Evolutionary conservation across 2,329 filamentous ascomycete species (phyloP), one percentile per base, ranked within the genome.

Genomic region (Emmonsia crescens): DNA sequence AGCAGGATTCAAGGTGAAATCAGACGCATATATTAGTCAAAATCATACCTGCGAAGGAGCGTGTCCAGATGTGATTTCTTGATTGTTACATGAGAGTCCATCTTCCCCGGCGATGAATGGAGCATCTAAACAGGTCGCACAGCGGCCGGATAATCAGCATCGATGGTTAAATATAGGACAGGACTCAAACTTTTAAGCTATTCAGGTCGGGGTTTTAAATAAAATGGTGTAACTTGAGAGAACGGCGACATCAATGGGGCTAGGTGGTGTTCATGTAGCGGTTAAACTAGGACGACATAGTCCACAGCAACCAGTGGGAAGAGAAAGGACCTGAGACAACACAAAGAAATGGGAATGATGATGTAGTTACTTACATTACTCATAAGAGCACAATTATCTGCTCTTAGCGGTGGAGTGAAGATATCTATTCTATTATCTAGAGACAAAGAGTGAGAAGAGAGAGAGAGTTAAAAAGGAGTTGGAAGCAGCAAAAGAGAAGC

Each of bases 21-120:
- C 8, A 21, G 21, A 31, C 48, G 16, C 27, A 36, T 38, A 44
- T 44, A 57, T 19, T 44, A 33, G 59, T 55, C 52, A 57, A 38
- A 55, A 27, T 72, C 80, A 76, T 74, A 88, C 86, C 83, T 82
- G 70, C 81, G 79, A 60, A 86, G 69, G 55, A 88, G 76, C 62
- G 83, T 82, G 68, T 87, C 81, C 67, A 87, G 83, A 74, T 87
- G 83, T 57, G 74, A 72, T 68, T 80, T 83, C 64, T 83, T 82
- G 65, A 87, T 79, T 10, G 83, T 85, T 58, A 87, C 80, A 65
- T 78, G 74, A 38, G 68, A 67, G 52, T 70, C 68, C 69, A 72
- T 72, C 49, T 54, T 55, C 24, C 48, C 48, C 9, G 19, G 36
- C 2, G n/a, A 21, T 31, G 59, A 36, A 49, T 33, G 27, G 57